Evolutionary conservation across 345 rosid genomes (phyloP).

Genomic region (Bruguiera gymnorhiza): DNA sequence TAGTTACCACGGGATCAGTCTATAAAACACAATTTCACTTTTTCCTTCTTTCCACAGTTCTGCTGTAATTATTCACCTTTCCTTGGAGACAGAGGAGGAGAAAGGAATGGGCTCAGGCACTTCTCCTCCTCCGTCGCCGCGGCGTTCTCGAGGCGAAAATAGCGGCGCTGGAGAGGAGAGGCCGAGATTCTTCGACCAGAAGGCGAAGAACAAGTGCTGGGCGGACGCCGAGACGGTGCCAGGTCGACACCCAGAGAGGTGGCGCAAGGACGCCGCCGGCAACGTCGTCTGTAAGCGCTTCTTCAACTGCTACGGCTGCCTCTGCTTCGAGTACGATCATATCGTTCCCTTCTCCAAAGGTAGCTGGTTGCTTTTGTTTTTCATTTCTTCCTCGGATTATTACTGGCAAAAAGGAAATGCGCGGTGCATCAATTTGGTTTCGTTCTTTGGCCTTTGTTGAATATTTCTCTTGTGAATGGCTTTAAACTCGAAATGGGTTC

Average conservation of each 20-base stretch:
- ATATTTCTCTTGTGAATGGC: not conserved
- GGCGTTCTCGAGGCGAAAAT: conserved; percentile 23
- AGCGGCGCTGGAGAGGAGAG: conserved; percentile 42
- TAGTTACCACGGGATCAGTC: too few relatives aligned
- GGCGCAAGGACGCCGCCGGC: conserved; percentile 93
- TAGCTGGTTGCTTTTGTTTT: conserved; percentile 9
- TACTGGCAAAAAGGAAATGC: too few relatives aligned
- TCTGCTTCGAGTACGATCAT: conserved; percentile 95
- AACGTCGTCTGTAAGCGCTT: conserved; percentile 86
- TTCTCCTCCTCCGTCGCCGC: conserved; percentile 22
- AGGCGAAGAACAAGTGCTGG: conserved; percentile 75
- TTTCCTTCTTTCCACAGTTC: too few relatives aligned
- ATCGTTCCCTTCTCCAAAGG: conserved; percentile 88
- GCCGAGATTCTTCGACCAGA: conserved; percentile 71
- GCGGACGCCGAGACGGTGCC: conserved; percentile 62
- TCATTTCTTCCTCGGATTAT: not conserved
- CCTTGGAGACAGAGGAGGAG: too few relatives aligned
- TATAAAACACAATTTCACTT: too few relatives aligned
- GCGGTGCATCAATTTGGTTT: too few relatives aligned
- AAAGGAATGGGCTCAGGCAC: conserved; percentile 20
- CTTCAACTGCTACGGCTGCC: conserved; percentile 85
- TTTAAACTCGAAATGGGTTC: too few relatives aligned
- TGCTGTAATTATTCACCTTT: too few relatives aligned
- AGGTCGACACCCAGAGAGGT: conserved; percentile 91
- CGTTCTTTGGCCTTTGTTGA: not conserved